Base-by-base conservation (phyloP, 108 stramenopile genomes). In the Skeletonema marinoi region DNA sequence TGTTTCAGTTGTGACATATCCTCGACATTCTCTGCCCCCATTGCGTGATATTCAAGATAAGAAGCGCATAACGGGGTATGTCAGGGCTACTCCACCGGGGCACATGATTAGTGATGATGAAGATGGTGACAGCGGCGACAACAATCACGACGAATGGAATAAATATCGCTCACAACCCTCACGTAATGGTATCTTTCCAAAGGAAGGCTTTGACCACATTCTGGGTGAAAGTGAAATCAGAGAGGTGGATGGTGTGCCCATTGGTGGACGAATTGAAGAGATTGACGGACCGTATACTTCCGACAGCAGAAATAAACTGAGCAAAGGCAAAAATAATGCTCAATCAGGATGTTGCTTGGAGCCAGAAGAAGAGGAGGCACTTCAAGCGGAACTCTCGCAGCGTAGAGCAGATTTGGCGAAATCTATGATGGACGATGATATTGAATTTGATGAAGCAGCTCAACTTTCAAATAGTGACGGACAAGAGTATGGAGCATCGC, bases 131-230 rank as follows among this genome's bases (percentile, higher is more conserved):
- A 4, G 10, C 60, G 33, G 44, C 21, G 8, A n/a, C 54, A 44
- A 42, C 38, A 36, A 44, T 30, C 33, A 62, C 30, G 50, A 50
- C 41, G 19, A 41, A 44, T 81, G 73, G 74, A 35, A 35, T 30
- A 44, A 51, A n/a, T 70, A 70, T 32, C 74, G 80, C 44, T 59
- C 70, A 25, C 68, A 74, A 6, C 74, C 68, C 36, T 33, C 56
- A 6, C 74, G 69, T 1, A 31, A 25, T 17, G 66, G 66, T 6
- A 61, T 32, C 3, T 86, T 84, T 60, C 88, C 94, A 16, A 59
- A 67, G 19, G 87, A 91, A 60, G 92, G 92, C 10, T 95, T 90
- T 65, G 87, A 89, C 68, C 92, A 93, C 68, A 68, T 92, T 21
- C 84, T 89, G 60, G 94, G 94, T 16, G 81, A 87, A 64, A 58